A percentile compares a stretch with the other conserved stretches of the same genome.
Evolutionary conservation across 345 rosid genomes (phyloP).

Genomic region (Luvunga scandens): DNA sequence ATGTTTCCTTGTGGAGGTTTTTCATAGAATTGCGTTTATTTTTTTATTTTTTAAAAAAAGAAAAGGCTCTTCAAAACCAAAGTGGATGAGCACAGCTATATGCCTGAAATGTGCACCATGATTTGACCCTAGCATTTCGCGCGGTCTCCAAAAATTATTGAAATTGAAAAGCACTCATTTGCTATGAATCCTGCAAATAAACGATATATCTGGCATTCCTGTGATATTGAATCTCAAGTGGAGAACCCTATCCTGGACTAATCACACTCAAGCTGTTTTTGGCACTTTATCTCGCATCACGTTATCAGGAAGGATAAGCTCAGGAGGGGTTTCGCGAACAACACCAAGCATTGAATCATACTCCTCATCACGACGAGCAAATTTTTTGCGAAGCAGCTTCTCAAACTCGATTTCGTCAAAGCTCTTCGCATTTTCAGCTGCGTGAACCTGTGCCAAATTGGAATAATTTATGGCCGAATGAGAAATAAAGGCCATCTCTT

Average conservation of each 20-base stretch:
- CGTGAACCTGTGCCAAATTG: slow-evolving; percentile 75
- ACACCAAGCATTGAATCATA: slow-evolving; percentile 81
- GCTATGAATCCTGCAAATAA: background rate
- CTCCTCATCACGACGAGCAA: slow-evolving; percentile 60
- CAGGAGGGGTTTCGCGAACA: slow-evolving; percentile 69
- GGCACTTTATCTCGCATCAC: slow-evolving; percentile 46
- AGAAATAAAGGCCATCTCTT: slow-evolving; percentile 74
- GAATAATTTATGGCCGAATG: slow-evolving; percentile 65
- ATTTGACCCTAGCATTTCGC: background rate
- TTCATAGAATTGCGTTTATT: no score
- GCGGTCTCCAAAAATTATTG: slow-evolving; percentile 11
- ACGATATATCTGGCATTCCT: background rate
- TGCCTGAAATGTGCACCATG: slow-evolving; percentile 3
- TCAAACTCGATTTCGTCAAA: slow-evolving; percentile 68
- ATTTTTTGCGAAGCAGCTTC: slow-evolving; percentile 74
- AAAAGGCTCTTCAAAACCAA: slow-evolving; percentile 5
- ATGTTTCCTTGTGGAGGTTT: background rate
- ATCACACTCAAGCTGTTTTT: slow-evolving; percentile 28
- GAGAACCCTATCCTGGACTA: slow-evolving; percentile 1
- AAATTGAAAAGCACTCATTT: slow-evolving; percentile 13
- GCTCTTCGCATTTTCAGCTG: slow-evolving; percentile 71
- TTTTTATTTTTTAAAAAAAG: background rate
- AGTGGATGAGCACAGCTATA: background rate
- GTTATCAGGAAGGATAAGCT: slow-evolving; percentile 58
- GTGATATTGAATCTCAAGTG: slow-evolving; percentile 14